A percentile compares a stretch with the other conserved stretches of the same genome.
Conservation (phyloP, 2,329 filamentous ascomycete genomes). For the Phyllosticta citrichinensis region DNA sequence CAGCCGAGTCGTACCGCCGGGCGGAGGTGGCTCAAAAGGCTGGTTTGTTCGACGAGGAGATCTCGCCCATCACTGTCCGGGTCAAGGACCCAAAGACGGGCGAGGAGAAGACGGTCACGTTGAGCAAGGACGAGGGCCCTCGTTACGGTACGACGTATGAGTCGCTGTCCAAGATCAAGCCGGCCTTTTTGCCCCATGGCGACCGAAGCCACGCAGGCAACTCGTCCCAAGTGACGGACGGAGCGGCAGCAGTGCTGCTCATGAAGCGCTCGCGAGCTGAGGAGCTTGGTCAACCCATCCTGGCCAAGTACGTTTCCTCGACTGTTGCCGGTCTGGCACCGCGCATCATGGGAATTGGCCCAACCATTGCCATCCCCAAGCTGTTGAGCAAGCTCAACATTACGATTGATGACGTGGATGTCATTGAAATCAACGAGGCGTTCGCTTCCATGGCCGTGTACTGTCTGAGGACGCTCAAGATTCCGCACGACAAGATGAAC, state of each 20-base stretch:
- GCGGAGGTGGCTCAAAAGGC: conserved; percentile 86
- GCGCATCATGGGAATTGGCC: conserved; percentile 93
- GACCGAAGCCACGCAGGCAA: conserved; percentile 84
- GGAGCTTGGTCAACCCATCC: conserved; percentile 77
- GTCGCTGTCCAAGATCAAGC: conserved; percentile 69
- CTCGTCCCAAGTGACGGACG: conserved; percentile 89
- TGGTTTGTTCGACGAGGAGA: conserved; percentile 89
- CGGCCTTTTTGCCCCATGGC: conserved; percentile 85
- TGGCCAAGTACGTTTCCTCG: conserved; percentile 89
- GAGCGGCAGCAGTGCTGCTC: conserved; percentile 76
- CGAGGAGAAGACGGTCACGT: conserved; percentile 63
- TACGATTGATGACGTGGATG: conserved; percentile 70
- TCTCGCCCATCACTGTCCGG: conserved; percentile 73
- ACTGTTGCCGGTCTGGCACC: conserved; percentile 85
- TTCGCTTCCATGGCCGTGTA: conserved; percentile 98
- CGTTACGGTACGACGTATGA: conserved; percentile 83
- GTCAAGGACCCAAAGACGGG: conserved; percentile 78
- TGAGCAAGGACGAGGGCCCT: conserved; percentile 84
- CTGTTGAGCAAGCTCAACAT: conserved; percentile 72
- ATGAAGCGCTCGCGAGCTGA: conserved; percentile 92
- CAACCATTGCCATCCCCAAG: conserved; percentile 64
- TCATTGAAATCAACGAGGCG: conserved; percentile 93
- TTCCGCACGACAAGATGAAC: conserved; percentile 72
- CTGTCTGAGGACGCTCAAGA: conserved; percentile 57
- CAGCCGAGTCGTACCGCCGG: conserved; percentile 75